Conservation (phyloP, 164 flowering plant genomes). For the Houttuynia cordata region DNA sequence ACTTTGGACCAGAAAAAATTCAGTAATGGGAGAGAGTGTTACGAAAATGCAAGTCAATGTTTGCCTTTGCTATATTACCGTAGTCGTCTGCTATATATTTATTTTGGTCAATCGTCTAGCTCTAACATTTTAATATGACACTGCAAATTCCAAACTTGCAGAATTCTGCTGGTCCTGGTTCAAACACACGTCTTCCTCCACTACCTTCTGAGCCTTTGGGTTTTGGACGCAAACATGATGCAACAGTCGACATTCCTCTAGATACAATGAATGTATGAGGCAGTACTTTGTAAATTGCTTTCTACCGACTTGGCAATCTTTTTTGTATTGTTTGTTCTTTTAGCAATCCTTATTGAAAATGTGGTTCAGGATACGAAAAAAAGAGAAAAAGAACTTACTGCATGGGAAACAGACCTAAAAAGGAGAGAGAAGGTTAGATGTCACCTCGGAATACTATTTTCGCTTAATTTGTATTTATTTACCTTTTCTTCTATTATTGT, state of each 20-base stretch:
- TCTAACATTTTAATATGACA: neutral
- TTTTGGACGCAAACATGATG: conserved; percentile 67
- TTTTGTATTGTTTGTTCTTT: neutral
- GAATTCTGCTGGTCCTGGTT: conserved; percentile 12
- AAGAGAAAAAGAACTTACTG: conserved; percentile 6
- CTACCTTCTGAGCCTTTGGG: conserved; percentile 35
- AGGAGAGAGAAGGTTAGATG: conserved; percentile 59
- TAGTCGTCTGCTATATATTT: too few species aligned
- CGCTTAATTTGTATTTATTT: neutral
- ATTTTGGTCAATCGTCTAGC: too few species aligned
- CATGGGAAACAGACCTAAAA: conserved; percentile 50
- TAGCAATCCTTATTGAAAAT: neutral
- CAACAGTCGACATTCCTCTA: conserved; percentile 78
- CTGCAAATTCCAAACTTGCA: conserved; percentile 1
- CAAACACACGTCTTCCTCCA: conserved; percentile 50
- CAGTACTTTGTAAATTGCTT: neutral
- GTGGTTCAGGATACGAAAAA: conserved; percentile 7
- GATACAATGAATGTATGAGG: conserved; percentile 14
- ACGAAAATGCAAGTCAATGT: too few species aligned
- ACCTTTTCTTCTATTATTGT: neutral
- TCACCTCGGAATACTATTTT: neutral
- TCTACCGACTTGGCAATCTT: too few species aligned
- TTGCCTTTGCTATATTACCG: too few species aligned
- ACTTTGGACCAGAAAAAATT: neutral
- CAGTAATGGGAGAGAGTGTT: too few species aligned